A percentile compares a stretch with the other conserved stretches of the same genome.
These are phyloP conservation scores for Aristolochia californica DNA, from an alignment of 164 flowering plant genomes.

Conservation along the genomic window DNA sequence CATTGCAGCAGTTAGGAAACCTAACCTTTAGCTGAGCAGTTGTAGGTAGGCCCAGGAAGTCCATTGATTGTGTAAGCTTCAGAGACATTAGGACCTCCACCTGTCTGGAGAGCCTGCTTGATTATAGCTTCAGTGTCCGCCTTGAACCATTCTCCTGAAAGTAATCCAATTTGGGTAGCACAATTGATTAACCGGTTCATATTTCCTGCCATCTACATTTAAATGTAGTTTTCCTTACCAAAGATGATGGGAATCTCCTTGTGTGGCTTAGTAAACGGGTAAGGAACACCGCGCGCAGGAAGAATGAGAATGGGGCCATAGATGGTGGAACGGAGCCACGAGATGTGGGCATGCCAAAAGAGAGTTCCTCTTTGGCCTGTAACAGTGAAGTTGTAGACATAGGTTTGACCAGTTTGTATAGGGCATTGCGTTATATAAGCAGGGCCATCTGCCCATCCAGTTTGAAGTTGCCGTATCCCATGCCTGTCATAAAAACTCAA, in stretches of 20 bases:
- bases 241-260: slow-evolving; percentile 55
- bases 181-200: background rate
- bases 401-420: slow-evolving; percentile 47
- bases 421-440: slow-evolving; percentile 63
- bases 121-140: slow-evolving; percentile 51
- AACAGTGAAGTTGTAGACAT: slow-evolving; percentile 53
- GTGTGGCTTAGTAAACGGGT: slow-evolving; percentile 45
- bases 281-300: slow-evolving; percentile 35
- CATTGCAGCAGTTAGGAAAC: background rate
- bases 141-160: slow-evolving; percentile 64
- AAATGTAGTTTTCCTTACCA: slow-evolving; percentile 21
- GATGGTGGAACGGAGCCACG: slow-evolving; percentile 51
- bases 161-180: background rate
- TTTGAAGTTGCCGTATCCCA: slow-evolving; percentile 47
- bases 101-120: slow-evolving; percentile 46
- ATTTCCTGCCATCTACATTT: too few species aligned
- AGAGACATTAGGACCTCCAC: slow-evolving; percentile 59
- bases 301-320: slow-evolving; percentile 59
- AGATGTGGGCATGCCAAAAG: slow-evolving; percentile 49
- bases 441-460: slow-evolving; percentile 67
- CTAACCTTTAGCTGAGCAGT: slow-evolving; percentile 61
- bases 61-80: slow-evolving; percentile 78
- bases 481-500: slow-evolving; percentile 30
- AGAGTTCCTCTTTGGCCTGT: slow-evolving; percentile 54
- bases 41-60: slow-evolving; percentile 55